Evolutionary conservation across 192 early-diverging fungal genomes (phyloP).

Genomic region (Entomortierella lignicola): DNA sequence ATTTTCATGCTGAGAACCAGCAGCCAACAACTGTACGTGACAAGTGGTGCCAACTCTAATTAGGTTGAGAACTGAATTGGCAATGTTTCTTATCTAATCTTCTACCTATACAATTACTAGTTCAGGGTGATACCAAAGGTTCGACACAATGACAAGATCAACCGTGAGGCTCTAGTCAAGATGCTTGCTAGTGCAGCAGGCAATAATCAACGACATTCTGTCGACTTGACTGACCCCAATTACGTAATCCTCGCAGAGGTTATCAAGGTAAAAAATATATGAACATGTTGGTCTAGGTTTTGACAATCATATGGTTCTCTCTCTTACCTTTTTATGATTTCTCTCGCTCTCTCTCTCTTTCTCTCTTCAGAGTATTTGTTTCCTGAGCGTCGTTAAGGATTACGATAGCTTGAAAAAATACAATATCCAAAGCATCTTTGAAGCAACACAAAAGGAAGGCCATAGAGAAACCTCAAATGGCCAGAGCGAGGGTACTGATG

Average conservation of each 20-base stretch:
- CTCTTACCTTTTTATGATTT: background rate
- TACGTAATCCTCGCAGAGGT: conserved; percentile 68
- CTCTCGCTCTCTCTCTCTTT: background rate
- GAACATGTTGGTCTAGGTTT: too few relatives aligned
- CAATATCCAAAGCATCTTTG: conserved; percentile 67
- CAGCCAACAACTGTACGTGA: conserved; percentile 31
- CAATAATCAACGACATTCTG: conserved; percentile 52
- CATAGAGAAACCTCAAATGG: background rate
- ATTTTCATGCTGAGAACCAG: conserved; percentile 56
- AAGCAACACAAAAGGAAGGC: conserved; percentile 26
- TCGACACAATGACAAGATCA: conserved; percentile 67
- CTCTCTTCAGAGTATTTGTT: conserved; percentile 62
- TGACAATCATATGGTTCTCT: too few relatives aligned
- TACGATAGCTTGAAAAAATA: conserved; percentile 66
- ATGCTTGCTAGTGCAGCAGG: conserved; percentile 63
- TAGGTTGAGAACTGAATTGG: too few relatives aligned
- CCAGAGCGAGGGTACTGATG: background rate
- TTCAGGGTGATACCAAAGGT: conserved; percentile 68
- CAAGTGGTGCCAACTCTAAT: too few relatives aligned
- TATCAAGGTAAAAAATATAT: conserved; percentile 59
- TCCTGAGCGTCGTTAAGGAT: conserved; percentile 68
- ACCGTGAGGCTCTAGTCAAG: conserved; percentile 60
- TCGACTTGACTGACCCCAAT: conserved; percentile 65
- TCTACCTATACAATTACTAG: conserved; percentile 27
- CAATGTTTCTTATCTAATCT: background rate